Conservation (phyloP, 2,329 filamentous ascomycete species). For the Hymenoscyphus scutula region DNA sequence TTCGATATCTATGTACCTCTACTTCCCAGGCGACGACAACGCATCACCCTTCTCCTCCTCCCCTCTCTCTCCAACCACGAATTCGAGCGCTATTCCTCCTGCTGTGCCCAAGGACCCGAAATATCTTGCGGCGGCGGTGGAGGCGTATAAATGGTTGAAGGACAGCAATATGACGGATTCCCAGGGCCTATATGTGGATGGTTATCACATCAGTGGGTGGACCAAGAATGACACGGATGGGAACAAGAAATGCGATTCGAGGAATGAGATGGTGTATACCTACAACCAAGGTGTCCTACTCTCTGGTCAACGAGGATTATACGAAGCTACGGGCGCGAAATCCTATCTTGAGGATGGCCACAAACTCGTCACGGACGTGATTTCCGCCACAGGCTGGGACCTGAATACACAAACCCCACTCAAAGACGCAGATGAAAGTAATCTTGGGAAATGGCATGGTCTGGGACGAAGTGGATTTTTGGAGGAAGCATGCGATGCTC, state of each 20-base stretch:
- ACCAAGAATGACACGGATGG: constrained; percentile 47
- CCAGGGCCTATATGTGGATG: constrained; percentile 76
- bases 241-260: constrained; percentile 72
- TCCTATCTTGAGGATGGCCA: constrained; percentile 78
- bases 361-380: constrained; percentile 68
- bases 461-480: constrained; percentile 77
- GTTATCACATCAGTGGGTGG: constrained; percentile 78
- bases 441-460: constrained; percentile 58
- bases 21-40: constrained; percentile 80
- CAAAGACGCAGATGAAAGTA: constrained; percentile 38
- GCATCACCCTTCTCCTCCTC: constrained; percentile 58
- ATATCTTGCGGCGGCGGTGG: constrained; percentile 70
- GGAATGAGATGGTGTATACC: constrained; percentile 88
- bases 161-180: constrained; percentile 76
- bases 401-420: constrained; percentile 36
- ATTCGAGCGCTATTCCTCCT: constrained; percentile 11
- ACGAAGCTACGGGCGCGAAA: constrained; percentile 70
- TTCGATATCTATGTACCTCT: constrained; percentile 83
- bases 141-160: constrained; percentile 79
- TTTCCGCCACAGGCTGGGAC: constrained; percentile 75
- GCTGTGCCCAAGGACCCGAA: constrained; percentile 48
- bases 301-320: constrained; percentile 76
- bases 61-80: background rate
- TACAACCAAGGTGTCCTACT: constrained; percentile 94
- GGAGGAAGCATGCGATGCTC: constrained; percentile 79